Conservation (phyloP, 805 yeast species). For the Naumovozyma castellii region DNA sequence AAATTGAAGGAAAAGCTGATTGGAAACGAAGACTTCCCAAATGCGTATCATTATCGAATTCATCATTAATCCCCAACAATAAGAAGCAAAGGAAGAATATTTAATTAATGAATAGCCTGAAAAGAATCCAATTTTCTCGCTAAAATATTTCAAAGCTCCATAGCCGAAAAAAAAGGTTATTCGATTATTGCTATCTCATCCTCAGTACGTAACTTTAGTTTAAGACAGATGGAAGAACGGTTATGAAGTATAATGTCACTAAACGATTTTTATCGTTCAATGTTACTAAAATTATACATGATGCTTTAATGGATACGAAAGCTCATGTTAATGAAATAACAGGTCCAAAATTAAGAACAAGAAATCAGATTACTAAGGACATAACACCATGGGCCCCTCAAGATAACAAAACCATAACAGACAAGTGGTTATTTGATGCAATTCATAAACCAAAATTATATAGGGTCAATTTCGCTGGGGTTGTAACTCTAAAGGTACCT, state of each 20-base stretch:
- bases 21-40: conserved; percentile 24
- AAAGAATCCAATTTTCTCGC: too few relatives aligned
- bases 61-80: conserved; percentile 5
- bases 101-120: too few relatives aligned
- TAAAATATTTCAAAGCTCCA: too few relatives aligned
- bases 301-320: not conserved
- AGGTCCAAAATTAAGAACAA: not conserved
- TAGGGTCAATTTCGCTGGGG: not conserved
- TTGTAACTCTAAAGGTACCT: conserved; percentile 4
- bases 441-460: conserved; percentile 1
- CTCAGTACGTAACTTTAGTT: too few relatives aligned
- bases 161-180: not conserved
- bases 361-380: not conserved
- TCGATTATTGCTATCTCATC: too few relatives aligned
- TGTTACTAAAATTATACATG: not conserved
- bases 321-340: not conserved
- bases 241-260: not conserved
- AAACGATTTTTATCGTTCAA: not conserved
- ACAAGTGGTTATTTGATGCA: conserved; percentile 18
- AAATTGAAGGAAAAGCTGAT: conserved; percentile 2
- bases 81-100: conserved; percentile 5
- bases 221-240: too few relatives aligned
- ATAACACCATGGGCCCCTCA: not conserved
- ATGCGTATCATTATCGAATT: conserved; percentile 12
- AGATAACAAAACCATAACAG: too few relatives aligned